A percentile compares a stretch with the other conserved stretches of the same genome.
These are phyloP conservation scores for Pseudonitzschia multiseries DNA, from an alignment of 108 stramenopile genomes.

Conservation along the genomic window DNA sequence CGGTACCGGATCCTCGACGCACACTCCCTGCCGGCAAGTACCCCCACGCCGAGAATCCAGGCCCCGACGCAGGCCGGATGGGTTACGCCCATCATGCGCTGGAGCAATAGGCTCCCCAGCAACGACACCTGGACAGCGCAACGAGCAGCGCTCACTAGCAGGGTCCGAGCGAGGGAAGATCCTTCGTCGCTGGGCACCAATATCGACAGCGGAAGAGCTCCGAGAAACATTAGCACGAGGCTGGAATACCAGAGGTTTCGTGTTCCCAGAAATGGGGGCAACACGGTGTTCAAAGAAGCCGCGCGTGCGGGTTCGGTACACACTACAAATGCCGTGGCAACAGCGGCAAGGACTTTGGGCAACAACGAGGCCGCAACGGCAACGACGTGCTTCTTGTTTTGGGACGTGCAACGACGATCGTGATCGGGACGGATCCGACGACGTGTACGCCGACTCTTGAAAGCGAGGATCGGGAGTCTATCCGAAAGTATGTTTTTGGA, in stretches of 20 bases:
- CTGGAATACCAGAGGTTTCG: slow-evolving; percentile 11
- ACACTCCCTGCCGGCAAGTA: slow-evolving; percentile 29
- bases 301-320: neutral
- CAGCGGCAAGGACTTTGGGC: neutral
- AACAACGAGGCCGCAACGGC: too few species aligned
- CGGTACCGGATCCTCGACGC: slow-evolving; percentile 23
- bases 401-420: too few species aligned
- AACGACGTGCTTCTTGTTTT: too few species aligned
- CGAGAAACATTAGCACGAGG: slow-evolving; percentile 2
- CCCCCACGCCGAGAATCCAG: slow-evolving; percentile 30
- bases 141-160: slow-evolving; percentile 25
- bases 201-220: slow-evolving; percentile 3
- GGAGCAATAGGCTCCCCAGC: slow-evolving; percentile 26
- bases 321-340: too few species aligned
- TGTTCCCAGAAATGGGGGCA: slow-evolving; percentile 2
- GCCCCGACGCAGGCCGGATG: slow-evolving; percentile 21
- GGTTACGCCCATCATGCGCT: slow-evolving; percentile 17
- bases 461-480: too few species aligned
- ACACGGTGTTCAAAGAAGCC: neutral
- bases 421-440: too few species aligned
- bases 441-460: too few species aligned
- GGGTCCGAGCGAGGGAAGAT: slow-evolving; percentile 9
- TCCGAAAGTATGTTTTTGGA: too few species aligned
- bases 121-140: slow-evolving; percentile 36
- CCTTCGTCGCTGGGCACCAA: slow-evolving; percentile 7